Conservation (phyloP, 1,139 yeast genomes). For the Kodamaea ohmeri region DNA sequence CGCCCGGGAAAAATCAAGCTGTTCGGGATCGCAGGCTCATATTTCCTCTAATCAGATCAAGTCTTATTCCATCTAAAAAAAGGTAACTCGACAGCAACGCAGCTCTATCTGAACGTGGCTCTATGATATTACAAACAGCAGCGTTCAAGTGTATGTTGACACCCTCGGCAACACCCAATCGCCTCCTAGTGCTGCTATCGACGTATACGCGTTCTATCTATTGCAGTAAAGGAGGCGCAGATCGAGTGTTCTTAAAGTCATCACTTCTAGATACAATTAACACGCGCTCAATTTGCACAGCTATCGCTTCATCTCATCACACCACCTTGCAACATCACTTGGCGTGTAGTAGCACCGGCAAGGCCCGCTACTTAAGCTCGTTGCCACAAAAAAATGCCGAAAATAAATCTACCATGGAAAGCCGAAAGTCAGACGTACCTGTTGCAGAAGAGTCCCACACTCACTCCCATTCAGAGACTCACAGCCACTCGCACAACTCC, state of each 20-base stretch:
- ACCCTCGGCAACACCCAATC: background rate
- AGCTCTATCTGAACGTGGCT: background rate
- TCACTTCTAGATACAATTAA: background rate
- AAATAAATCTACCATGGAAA: background rate
- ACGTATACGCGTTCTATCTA: background rate
- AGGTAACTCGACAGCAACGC: background rate
- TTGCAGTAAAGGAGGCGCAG: background rate
- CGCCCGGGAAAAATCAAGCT: background rate
- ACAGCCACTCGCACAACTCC: conserved; percentile 10
- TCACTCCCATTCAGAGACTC: conserved; percentile 9
- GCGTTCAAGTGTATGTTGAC: background rate
- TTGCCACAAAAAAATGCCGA: background rate
- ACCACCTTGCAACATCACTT: too few relatives aligned
- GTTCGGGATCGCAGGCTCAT: background rate
- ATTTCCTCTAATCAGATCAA: conserved; percentile 3
- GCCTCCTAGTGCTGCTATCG: background rate
- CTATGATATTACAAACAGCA: conserved; percentile 1
- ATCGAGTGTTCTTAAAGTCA: background rate
- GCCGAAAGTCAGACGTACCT: background rate
- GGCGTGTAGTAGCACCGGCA: background rate
- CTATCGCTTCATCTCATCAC: too few relatives aligned
- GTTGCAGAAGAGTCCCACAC: background rate
- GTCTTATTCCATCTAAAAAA: conserved; percentile 1
- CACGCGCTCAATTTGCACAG: background rate
- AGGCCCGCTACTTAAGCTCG: background rate